Evolutionary conservation across 1,284 basidiomycete species (phyloP), one percentile per base, ranked within the genome.

Genomic region (Apiotrichum laibachii): DNA sequence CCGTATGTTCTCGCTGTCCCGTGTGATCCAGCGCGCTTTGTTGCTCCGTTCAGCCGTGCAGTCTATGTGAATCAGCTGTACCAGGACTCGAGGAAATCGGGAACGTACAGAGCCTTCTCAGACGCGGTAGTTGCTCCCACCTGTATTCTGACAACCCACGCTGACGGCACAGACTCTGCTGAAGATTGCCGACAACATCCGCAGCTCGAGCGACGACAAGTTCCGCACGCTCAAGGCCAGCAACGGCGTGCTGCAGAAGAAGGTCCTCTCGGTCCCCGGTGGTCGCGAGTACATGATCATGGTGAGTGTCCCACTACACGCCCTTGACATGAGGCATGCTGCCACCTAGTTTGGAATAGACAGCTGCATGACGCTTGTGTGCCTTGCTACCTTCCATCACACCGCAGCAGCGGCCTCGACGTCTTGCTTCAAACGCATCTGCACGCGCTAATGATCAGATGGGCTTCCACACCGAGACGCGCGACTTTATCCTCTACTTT

Each of bases 111-210:
- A 16, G 11, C 12, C 10, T 11, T 5, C 4, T 5, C 37, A 11
- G 37, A 37, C 11, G 15, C 2, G 37, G n/a, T n/a, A 15, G 47
- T 46, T 43, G 3, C n/a, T 42, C 18, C 40, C 16, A 18, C 16
- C 15, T 18, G n/a, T 44, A n/a, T 9, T 16, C 19, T 15, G n/a
- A 16, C 3, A 40, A 16, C 49, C 18, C 15, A 39, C 10, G 34
- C 53, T 47, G 46, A 63, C 47, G 15, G 26, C 48, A 15, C 57
- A 77, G 76, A 77, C 74, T 1, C 67, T 77, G 6, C 45, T 75
- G 48, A 75, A 75, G 62, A 75, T 77, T 39, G 63, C 73, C 5
- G 65, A 49, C 31, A 77, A 77, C 55, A 75, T 77, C 59, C 62
- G 60, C 26, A 55, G 60, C 16, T 60, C 62, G n/a, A 34, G 61